phyloP scores from a whole-genome alignment of 1,139 yeast species.

The Yamadazyma jaroonii region DNA sequence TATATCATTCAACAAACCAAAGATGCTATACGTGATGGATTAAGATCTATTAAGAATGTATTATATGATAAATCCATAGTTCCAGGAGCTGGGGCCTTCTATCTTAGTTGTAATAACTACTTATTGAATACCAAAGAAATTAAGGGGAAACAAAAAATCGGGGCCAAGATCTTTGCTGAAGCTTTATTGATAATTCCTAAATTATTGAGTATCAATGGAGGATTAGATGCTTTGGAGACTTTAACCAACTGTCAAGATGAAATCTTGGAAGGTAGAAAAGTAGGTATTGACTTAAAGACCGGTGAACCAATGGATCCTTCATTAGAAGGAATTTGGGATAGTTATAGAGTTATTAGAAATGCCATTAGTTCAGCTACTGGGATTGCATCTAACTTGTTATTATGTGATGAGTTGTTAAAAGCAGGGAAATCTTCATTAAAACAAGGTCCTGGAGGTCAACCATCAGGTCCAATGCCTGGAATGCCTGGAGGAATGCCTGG shows the following conservation, averaged over 20 bases:
- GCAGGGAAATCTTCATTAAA: constrained; percentile 94
- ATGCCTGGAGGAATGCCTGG: constrained; percentile 18
- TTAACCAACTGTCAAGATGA: constrained; percentile 90
- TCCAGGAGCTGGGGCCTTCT: constrained; percentile 98
- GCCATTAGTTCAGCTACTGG: constrained; percentile 92
- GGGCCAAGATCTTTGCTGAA: constrained; percentile 91
- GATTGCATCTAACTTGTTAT: constrained; percentile 84
- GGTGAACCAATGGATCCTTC: constrained; percentile 98
- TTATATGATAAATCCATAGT: constrained; percentile 80
- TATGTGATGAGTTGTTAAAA: constrained; percentile 93
- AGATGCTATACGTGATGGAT: constrained; percentile 96
- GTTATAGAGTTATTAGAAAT: constrained; percentile 88
- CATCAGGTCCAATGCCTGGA: constrained; percentile 1
- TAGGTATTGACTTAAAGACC: constrained; percentile 84
- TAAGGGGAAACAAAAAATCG: constrained; percentile 87
- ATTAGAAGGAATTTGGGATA: constrained; percentile 95
- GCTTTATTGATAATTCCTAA: constrained; percentile 89
- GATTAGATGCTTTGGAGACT: constrained; percentile 89
- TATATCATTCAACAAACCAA: constrained; percentile 89
- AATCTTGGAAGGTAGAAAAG: constrained; percentile 73
- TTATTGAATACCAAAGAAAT: constrained; percentile 54
- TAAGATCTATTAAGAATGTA: constrained; percentile 91
- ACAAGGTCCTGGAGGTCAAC: constrained; percentile 17
- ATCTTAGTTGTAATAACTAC: constrained; percentile 75
- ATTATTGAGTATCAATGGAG: constrained; percentile 89